phyloP scores from a whole-genome alignment of 345 rosid genomes.

The Eucalyptus cloeziana region DNA sequence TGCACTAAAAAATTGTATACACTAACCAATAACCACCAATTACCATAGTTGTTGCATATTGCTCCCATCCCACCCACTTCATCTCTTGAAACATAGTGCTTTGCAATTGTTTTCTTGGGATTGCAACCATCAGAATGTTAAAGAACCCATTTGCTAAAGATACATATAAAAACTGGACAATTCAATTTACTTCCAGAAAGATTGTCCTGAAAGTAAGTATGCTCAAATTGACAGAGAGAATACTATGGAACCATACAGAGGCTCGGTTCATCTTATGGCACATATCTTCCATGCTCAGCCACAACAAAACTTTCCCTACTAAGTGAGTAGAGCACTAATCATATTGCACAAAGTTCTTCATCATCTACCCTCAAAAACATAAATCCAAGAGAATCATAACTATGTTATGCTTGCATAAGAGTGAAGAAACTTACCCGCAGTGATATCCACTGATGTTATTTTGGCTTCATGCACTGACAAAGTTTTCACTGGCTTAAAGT shows the following conservation, averaged over 20 bases:
- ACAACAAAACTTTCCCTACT: neutral
- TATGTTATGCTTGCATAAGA: neutral
- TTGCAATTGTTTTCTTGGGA: neutral
- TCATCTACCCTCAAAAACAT: neutral
- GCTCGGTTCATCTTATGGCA: neutral
- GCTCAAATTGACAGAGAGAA: neutral
- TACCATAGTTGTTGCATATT: neutral
- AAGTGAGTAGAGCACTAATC: neutral
- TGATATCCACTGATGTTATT: conserved; percentile 57
- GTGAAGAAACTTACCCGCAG: conserved; percentile 23
- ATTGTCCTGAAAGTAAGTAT: neutral
- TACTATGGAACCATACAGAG: neutral
- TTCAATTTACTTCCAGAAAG: neutral
- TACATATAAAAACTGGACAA: neutral
- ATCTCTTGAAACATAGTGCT: neutral
- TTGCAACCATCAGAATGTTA: neutral
- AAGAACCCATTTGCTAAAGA: neutral
- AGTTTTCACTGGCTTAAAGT: conserved; percentile 75
- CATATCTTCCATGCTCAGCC: neutral
- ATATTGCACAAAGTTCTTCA: neutral
- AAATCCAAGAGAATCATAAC: neutral
- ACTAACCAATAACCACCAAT: neutral
- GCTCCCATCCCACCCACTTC: neutral
- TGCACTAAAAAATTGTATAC: neutral
- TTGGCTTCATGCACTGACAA: conserved; percentile 81